Percentiles rank a stretch among this genome's conserved stretches.
Evolutionary conservation across 2,329 filamentous ascomycete species (phyloP).

Genomic region (Tolypocladium guangdongense): DNA sequence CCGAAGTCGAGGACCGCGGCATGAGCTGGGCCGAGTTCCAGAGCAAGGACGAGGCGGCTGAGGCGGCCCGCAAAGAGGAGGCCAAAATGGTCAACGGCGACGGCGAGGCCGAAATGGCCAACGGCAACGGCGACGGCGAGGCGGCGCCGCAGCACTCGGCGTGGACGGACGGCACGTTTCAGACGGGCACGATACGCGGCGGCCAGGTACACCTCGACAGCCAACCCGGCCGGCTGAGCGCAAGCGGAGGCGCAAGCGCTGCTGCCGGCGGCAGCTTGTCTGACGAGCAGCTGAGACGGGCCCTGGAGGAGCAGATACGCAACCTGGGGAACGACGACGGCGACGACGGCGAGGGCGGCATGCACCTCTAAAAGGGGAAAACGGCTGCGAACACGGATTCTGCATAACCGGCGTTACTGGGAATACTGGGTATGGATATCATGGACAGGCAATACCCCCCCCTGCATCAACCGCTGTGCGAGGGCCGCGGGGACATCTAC

Average conservation of each 20-base stretch:
- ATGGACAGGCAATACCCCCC: background rate
- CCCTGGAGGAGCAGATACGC: conserved; percentile 44
- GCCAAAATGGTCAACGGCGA: conserved; percentile 6
- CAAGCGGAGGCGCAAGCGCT: background rate
- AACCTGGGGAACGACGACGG: conserved; percentile 27
- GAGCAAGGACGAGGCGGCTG: conserved; percentile 31
- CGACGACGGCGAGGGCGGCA: conserved; percentile 40
- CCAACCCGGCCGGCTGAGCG: conserved; percentile 9
- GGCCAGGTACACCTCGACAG: conserved; percentile 36
- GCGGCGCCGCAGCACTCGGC: conserved; percentile 24
- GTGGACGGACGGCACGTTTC: conserved; percentile 55
- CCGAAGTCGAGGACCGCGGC: conserved; percentile 52
- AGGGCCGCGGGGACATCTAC: background rate
- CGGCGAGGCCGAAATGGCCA: background rate
- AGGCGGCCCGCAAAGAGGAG: conserved; percentile 10
- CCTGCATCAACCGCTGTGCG: no score
- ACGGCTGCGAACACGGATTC: background rate
- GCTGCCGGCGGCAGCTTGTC: conserved; percentile 34
- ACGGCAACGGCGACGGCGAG: conserved; percentile 1
- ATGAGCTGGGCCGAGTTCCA: conserved; percentile 46
- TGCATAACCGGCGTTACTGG: conserved; percentile 1
- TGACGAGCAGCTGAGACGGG: conserved; percentile 47
- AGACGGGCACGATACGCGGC: conserved; percentile 44
- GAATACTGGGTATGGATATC: background rate
- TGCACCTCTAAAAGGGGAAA: conserved; percentile 41